These are phyloP conservation scores for Sporisorium iseilematis-ciliati DNA, from an alignment of 1,284 basidiomycete genomes.

Conservation along the genomic window DNA sequence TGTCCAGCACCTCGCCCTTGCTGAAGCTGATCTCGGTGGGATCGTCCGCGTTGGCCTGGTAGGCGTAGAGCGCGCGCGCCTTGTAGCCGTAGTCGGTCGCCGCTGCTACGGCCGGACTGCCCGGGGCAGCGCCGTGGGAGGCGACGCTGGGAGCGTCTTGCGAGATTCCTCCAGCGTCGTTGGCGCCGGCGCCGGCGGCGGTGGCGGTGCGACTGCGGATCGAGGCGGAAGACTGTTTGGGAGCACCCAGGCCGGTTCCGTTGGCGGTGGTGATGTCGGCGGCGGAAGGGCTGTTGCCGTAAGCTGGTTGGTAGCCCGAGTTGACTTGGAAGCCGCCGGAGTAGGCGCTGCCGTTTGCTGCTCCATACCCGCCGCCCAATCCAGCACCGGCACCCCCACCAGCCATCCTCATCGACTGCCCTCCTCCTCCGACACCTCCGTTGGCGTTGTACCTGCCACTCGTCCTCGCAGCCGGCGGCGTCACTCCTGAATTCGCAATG, in stretches of 20 bases:
- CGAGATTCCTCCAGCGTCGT: conserved; percentile 12
- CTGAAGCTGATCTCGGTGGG: conserved; percentile 94
- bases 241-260: conserved; percentile 41
- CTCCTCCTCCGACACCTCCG: conserved; percentile 11
- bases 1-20: conserved; percentile 93
- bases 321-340: conserved; percentile 39
- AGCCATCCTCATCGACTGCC: conserved; percentile 40
- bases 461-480: conserved; percentile 78
- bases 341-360: conserved; percentile 45
- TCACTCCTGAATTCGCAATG: conserved; percentile 85
- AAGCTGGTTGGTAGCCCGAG: conserved; percentile 61
- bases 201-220: conserved; percentile 38
- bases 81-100: conserved; percentile 73
- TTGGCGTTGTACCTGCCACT: conserved; percentile 21
- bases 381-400: conserved; percentile 17
- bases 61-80: conserved; percentile 88
- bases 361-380: conserved; percentile 32
- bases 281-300: conserved; percentile 61
- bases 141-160: conserved; percentile 42
- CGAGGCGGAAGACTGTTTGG: conserved; percentile 37
- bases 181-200: conserved; percentile 1
- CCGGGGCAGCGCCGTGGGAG: conserved; percentile 30
- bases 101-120: conserved; percentile 10
- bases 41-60: conserved; percentile 91
- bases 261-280: conserved; percentile 59